Conservation (phyloP, 345 rosid genomes). For the Syzygium aromaticum region DNA sequence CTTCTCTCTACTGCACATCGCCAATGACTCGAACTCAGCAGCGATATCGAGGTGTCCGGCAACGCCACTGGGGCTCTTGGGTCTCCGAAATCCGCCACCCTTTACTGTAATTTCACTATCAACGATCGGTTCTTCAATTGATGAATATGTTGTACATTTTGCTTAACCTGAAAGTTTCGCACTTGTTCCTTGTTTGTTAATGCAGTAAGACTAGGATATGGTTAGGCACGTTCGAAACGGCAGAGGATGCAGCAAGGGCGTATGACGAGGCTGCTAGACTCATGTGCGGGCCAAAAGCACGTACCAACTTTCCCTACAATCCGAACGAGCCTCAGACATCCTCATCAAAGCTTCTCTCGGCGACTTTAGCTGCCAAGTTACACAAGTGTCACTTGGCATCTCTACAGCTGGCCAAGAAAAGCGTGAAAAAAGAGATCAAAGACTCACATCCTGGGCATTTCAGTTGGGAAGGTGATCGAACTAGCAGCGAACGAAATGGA, state of each 20-base stretch:
- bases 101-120: conserved; percentile 30
- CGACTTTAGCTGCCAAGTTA: conserved; percentile 55
- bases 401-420: conserved; percentile 31
- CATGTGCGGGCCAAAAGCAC: conserved; percentile 60
- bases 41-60: conserved; percentile 69
- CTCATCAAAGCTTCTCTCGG: conserved; percentile 55
- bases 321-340: conserved; percentile 42
- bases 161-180: background rate
- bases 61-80: conserved; percentile 83
- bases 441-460: conserved; percentile 6
- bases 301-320: conserved; percentile 54
- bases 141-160: background rate
- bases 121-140: background rate
- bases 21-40: conserved; percentile 53
- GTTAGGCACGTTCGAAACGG: conserved; percentile 76
- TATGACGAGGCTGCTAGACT: conserved; percentile 75
- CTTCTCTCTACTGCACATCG: background rate
- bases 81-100: conserved; percentile 84
- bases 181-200: background rate
- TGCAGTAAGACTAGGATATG: conserved; percentile 74
- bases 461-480: background rate
- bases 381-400: conserved; percentile 62
- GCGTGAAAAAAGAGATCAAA: conserved; percentile 10
- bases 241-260: conserved; percentile 75
- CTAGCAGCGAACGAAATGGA: background rate